phyloP scores from a whole-genome alignment of 805 yeast species.

The Ogataea allantospora region DNA sequence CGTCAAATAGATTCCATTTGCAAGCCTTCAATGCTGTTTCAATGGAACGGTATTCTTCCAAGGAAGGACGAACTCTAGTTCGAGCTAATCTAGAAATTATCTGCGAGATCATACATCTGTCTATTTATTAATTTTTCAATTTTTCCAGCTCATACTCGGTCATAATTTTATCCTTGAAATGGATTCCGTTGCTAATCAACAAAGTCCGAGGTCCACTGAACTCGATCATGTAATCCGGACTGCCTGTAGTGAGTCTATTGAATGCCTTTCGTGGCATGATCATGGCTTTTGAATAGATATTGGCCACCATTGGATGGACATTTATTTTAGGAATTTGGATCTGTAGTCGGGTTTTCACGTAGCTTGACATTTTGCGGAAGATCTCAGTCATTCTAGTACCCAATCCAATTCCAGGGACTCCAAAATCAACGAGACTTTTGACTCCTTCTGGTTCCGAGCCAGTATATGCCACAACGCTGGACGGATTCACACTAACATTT shows the following conservation, averaged over 20 bases:
- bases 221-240: conserved; percentile 26
- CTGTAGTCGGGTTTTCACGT: neutral
- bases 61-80: conserved; percentile 5
- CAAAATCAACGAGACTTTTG: conserved; percentile 25
- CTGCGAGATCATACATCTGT: conserved; percentile 3
- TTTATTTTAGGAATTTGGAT: neutral
- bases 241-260: conserved; percentile 18
- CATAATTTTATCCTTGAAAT: conserved; percentile 24
- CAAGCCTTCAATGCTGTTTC: conserved; percentile 16
- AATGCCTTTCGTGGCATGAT: neutral
- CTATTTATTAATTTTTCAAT: conserved; percentile 12
- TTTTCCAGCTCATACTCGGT: conserved; percentile 25
- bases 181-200: conserved; percentile 29
- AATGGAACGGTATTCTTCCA: conserved; percentile 10
- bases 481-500: conserved; percentile 38
- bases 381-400: too few species aligned
- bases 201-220: conserved; percentile 34
- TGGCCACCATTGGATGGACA: conserved; percentile 4
- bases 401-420: conserved; percentile 23
- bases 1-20: conserved; percentile 29
- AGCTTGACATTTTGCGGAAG: conserved; percentile 3
- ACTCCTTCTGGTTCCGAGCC: conserved; percentile 10
- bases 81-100: conserved; percentile 4
- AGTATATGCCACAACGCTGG: conserved; percentile 38
- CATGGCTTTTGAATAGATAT: conserved; percentile 1